Evolutionary conservation across 306 rosid species (phyloP).

Genomic region (Fragaria iinumae): DNA sequence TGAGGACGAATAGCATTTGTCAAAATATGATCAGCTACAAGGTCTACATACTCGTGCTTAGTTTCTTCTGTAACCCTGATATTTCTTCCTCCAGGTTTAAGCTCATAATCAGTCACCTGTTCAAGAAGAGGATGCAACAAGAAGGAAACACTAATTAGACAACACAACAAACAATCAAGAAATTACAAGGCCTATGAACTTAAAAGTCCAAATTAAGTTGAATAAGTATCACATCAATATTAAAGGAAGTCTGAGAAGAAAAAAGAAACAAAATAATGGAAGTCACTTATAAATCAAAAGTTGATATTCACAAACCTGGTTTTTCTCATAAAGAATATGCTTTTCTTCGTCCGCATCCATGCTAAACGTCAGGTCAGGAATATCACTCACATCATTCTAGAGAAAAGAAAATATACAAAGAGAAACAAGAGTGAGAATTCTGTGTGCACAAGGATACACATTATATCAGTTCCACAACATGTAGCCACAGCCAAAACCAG

Average conservation of each 20-base stretch:
- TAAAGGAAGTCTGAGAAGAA: background rate
- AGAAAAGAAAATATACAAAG: conserved; percentile 3
- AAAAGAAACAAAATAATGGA: conserved; percentile 6
- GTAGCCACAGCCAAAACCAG: background rate
- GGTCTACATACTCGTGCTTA: conserved; percentile 96
- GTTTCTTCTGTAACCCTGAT: conserved; percentile 97
- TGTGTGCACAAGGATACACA: background rate
- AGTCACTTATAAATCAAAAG: conserved; percentile 14
- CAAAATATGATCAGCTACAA: conserved; percentile 91
- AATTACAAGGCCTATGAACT: background rate
- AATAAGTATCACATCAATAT: background rate
- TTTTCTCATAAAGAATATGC: conserved; percentile 90
- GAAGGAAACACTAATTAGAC: background rate
- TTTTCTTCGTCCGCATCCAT: conserved; percentile 99
- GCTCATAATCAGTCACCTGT: conserved; percentile 97
- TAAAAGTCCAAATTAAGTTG: background rate
- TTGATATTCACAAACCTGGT: conserved; percentile 52
- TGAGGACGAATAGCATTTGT: conserved; percentile 98
- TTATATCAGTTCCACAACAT: background rate
- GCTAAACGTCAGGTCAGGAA: conserved; percentile 97
- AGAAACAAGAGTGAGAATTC: conserved; percentile 3
- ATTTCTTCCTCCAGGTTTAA: conserved; percentile 98
- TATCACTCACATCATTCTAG: conserved; percentile 88
- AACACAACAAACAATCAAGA: background rate
- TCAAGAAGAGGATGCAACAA: conserved; percentile 6